A percentile compares a stretch with the other conserved stretches of the same genome.
phyloP scores from a whole-genome alignment of 306 rosid species.

The Cicer yamashitae region DNA sequence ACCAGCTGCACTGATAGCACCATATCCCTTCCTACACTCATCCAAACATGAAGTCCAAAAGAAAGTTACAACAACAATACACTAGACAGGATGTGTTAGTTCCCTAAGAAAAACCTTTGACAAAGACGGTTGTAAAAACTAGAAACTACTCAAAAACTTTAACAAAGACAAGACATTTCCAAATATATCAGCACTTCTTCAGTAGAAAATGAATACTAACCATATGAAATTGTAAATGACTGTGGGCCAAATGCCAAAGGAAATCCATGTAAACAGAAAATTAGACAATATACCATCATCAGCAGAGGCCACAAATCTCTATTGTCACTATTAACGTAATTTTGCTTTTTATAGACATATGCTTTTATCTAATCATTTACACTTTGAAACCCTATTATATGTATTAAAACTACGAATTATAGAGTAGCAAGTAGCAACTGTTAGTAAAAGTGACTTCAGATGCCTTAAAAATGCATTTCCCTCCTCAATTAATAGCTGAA shows the following conservation, averaged over 20 bases:
- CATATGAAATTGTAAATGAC: slow-evolving; percentile 38
- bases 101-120: slow-evolving; percentile 35
- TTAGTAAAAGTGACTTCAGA: slow-evolving; percentile 36
- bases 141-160: slow-evolving; percentile 38
- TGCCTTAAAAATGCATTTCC: slow-evolving; percentile 35
- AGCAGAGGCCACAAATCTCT: slow-evolving; percentile 40
- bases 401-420: slow-evolving; percentile 27
- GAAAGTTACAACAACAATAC: slow-evolving; percentile 41
- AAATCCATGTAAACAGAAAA: slow-evolving; percentile 36
- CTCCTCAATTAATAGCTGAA: slow-evolving; percentile 19
- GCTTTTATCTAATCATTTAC: slow-evolving; percentile 28
- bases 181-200: slow-evolving; percentile 28
- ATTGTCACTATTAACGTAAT: background rate
- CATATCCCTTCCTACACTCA: slow-evolving; percentile 85
- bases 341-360: background rate
- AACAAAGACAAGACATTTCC: slow-evolving; percentile 33
- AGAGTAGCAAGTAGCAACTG: background rate
- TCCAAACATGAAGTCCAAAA: slow-evolving; percentile 38
- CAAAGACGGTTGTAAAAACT: slow-evolving; percentile 28
- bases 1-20: slow-evolving; percentile 93
- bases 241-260: slow-evolving; percentile 27
- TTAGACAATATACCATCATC: slow-evolving; percentile 25
- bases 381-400: slow-evolving; percentile 28
- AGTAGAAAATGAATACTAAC: slow-evolving; percentile 26
- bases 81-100: slow-evolving; percentile 18